Evolutionary conservation across 805 yeast species (phyloP).

Genomic region (Candida saitoana): DNA sequence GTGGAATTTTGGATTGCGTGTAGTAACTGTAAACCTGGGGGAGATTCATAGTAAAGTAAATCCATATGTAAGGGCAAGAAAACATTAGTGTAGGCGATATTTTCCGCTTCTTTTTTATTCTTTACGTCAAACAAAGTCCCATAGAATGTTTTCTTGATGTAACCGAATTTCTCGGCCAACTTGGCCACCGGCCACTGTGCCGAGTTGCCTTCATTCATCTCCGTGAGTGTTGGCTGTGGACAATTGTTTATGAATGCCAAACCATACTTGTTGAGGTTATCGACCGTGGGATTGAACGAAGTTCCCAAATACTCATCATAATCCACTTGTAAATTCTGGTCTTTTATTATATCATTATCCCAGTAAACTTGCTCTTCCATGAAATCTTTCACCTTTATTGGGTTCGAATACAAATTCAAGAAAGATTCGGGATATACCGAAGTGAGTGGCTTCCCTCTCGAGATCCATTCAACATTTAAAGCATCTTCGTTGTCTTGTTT

Average conservation of each 20-base stretch:
- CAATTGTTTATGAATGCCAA: conserved; percentile 50
- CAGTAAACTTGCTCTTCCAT: conserved; percentile 35
- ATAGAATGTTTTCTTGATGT: conserved; percentile 65
- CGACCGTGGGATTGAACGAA: conserved; percentile 36
- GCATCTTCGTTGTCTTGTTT: conserved; percentile 15
- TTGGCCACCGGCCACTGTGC: conserved; percentile 35
- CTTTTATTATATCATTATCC: conserved; percentile 21
- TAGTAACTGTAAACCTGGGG: conserved; percentile 72
- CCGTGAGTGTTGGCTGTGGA: conserved; percentile 37
- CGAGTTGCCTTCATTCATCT: conserved; percentile 41
- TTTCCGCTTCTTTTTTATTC: conserved; percentile 46
- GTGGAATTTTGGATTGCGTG: conserved; percentile 57
- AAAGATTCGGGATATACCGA: conserved; percentile 44
- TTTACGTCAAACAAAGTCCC: conserved; percentile 69
- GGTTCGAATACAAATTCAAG: conserved; percentile 40
- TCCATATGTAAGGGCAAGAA: conserved; percentile 77
- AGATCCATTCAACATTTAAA: conserved; percentile 40
- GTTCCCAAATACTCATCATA: conserved; percentile 39
- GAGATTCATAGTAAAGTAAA: conserved; percentile 69
- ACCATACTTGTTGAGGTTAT: conserved; percentile 53
- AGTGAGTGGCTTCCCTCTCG: conserved; percentile 17
- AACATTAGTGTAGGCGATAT: conserved; percentile 64
- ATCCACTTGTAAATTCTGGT: conserved; percentile 21
- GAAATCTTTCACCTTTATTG: conserved; percentile 34
- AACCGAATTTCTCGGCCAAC: conserved; percentile 55